Evolutionary conservation across 805 yeast genomes (phyloP), one percentile per base, ranked within the genome.

Genomic region (Suhomyces xylopsoci): DNA sequence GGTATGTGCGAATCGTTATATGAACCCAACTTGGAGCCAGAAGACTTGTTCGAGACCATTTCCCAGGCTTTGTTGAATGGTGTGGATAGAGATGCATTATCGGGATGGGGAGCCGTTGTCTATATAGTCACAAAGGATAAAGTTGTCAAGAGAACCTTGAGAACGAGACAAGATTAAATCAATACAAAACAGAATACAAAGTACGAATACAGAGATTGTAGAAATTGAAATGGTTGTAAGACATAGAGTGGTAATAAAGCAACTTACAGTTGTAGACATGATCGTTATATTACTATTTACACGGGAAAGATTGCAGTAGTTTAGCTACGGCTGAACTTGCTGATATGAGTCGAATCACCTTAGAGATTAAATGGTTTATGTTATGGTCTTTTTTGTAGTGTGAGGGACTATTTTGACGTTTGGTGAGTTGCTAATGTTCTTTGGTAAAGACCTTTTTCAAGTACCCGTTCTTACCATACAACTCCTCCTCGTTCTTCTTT

Each of bases 71-170:
- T 94, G 54, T 77, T 94, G 76, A 90, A 88, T 68, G 98, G 97
- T 17, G 96, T 88, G 36, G 99, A 94, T 71, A 88, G 99, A 79
- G 99, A 94, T 72, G 96, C 97, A 5, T 79, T 94, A 53, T 86
- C 96, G 28, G 99, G 99, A 59, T 94, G 97, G 97, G 99, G 99
- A 64, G 97, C 96, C 7, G 88, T 90, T 15, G 98, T 94, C 22
- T 93, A 93, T 71, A 77, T 94, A 51, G 83, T 94, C 49, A 89
- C 96, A 46, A 91, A 91, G 73, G 98, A 93, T 67, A 88, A 90
- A 71, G 96, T 94, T 53, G 81, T 84, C 51, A 91, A 87, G 76
- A 84, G 96, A 65, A 83, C 88, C 62, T 82, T 94, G 73, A 92
- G 87, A 77, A 90, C 97, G 52, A 87, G 99, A 72, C 98, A 93